Percentiles rank a stretch among this genome's conserved stretches.
These are phyloP conservation scores for Volvariella surrecta DNA, from an alignment of 1,284 basidiomycete genomes.

Conservation along the genomic window DNA sequence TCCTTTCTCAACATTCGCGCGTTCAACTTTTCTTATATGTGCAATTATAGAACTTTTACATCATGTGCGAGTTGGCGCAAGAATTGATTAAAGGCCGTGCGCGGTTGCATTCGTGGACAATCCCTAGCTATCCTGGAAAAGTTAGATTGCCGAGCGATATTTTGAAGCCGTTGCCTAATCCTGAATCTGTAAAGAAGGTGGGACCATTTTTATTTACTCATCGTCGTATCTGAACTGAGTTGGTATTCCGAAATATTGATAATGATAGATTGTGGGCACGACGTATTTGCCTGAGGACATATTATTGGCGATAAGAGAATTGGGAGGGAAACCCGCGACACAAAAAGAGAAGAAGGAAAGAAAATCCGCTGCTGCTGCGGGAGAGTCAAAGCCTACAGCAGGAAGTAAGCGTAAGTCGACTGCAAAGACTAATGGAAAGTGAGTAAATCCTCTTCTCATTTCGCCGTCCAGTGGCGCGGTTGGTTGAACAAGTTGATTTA, in stretches of 20 bases:
- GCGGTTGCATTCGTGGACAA: conserved; percentile 61
- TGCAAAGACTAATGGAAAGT: conserved; percentile 34
- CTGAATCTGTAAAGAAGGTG: conserved; percentile 58
- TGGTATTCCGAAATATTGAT: too few relatives aligned
- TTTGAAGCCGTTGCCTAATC: conserved; percentile 54
- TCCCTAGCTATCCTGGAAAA: conserved; percentile 77
- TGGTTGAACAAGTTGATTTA: background rate
- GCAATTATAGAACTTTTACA: conserved; percentile 69
- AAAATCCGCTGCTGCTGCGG: conserved; percentile 16
- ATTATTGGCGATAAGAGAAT: conserved; percentile 43
- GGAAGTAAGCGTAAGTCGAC: conserved; percentile 30
- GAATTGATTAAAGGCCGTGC: conserved; percentile 74
- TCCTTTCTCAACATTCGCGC: background rate
- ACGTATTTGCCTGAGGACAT: conserved; percentile 59
- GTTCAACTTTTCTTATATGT: too few relatives aligned
- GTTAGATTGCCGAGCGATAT: conserved; percentile 80
- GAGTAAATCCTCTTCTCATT: conserved; percentile 10
- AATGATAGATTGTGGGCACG: conserved; percentile 58
- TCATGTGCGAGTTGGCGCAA: conserved; percentile 85
- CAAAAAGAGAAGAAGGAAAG: conserved; percentile 31
- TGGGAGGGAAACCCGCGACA: conserved; percentile 19
- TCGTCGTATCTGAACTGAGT: background rate
- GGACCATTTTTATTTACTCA: conserved; percentile 5
- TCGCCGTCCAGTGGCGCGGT: background rate
- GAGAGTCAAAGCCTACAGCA: too few relatives aligned